These are phyloP conservation scores for Blastobotrys peoriensis DNA, from an alignment of 805 yeast genomes.

Conservation along the genomic window DNA sequence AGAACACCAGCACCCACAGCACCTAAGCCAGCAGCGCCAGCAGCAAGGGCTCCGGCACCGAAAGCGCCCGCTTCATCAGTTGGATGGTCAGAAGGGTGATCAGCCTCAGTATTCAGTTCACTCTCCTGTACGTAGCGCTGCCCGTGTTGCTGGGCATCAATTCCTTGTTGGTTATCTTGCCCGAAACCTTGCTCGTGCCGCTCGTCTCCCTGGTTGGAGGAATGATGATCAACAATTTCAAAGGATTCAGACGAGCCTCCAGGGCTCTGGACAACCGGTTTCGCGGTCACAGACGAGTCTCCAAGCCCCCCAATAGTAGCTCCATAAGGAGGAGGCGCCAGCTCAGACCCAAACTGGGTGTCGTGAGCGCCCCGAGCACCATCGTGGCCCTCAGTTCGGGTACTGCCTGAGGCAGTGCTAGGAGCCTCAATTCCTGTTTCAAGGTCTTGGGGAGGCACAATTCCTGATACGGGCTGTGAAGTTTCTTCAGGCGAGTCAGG, in stretches of 20 bases:
- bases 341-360: too few relatives aligned
- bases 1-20: neutral
- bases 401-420: conserved; percentile 7
- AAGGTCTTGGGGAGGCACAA: conserved; percentile 23
- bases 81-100: too few relatives aligned
- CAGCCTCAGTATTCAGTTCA: neutral
- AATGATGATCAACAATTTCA: conserved; percentile 33
- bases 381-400: conserved; percentile 1
- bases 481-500: conserved; percentile 38
- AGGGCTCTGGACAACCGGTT: neutral
- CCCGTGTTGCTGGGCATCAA: neutral
- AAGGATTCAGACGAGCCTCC: conserved; percentile 23
- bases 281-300: neutral
- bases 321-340: neutral
- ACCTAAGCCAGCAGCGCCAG: conserved; percentile 2
- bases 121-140: neutral
- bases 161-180: neutral
- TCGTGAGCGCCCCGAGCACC: neutral
- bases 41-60: too few relatives aligned
- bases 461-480: conserved; percentile 28
- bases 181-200: conserved; percentile 8
- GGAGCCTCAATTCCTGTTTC: conserved; percentile 7
- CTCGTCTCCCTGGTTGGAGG: too few relatives aligned
- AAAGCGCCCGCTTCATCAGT: neutral
- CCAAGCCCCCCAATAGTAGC: neutral